Evolutionary conservation across 345 rosid genomes (phyloP), one percentile per base, ranked within the genome.

Genomic region (Dovyalis caffra): DNA sequence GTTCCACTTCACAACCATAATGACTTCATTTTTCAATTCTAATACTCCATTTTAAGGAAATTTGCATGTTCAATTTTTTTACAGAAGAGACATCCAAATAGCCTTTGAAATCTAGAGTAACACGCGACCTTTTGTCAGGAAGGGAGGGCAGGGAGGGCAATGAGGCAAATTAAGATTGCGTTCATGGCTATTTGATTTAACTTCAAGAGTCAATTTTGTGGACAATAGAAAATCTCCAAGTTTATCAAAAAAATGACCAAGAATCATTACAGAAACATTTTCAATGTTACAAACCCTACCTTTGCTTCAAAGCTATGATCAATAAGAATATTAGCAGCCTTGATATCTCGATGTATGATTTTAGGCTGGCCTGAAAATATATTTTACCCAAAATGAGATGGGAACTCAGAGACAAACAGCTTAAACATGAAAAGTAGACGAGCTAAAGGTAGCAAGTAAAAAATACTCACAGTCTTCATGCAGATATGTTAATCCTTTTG

Each of bases 281-380:
- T 69, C 40, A 37, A 38, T 20, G 56, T 35, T 18, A 20, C 61
- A 69, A 2, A 26, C 16, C 57, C 38, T 69, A 79, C 82, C 82
- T 74, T 79, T 28, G 82, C 75, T 74, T 79, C 72, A 34, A 79
- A 79, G 67, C 68, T 70, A 47, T 74, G 26, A 70, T 79, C 78
- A 71, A 79, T 64, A 70, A 79, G 82, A 53, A 79, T 79, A 70
- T 79, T 79, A 14, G 78, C 34, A 11, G 82, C 78, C 76, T 79
- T 79, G 64, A 79, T 71, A 53, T 79, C 82, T 6, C 82, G 68
- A 68, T 79, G 82, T 74, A 79, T 79, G 75, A 79, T 70, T 68
- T 74, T 79, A 31, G 82, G 82, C 31, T 70, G 75, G 71, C 82
- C 82, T 79, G 68, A 33, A 33, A 25, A 68, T 7, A 58, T 6